These are phyloP conservation scores for Clonostachys byssicola DNA, from an alignment of 2,329 filamentous ascomycete species.

Conservation along the genomic window DNA sequence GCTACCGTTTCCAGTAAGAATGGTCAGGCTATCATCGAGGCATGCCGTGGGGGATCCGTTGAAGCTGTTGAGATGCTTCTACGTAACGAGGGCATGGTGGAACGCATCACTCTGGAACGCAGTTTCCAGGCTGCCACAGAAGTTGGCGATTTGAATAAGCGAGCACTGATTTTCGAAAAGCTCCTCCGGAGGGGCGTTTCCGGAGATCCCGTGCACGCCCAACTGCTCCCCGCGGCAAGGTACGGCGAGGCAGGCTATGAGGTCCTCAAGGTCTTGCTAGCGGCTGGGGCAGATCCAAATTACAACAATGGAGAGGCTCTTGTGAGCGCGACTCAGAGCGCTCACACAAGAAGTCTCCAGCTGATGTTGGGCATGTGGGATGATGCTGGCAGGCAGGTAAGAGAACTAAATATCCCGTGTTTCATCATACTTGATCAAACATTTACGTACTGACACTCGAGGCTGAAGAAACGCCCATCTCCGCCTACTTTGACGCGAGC, in stretches of 20 bases:
- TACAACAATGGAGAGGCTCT: slow-evolving; percentile 51
- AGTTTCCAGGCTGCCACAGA: slow-evolving; percentile 53
- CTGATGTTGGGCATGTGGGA: slow-evolving; percentile 44
- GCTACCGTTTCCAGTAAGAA: slow-evolving; percentile 45
- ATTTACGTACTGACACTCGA: slow-evolving; percentile 2
- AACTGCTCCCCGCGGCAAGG: slow-evolving; percentile 47
- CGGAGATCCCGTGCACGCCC: slow-evolving; percentile 45
- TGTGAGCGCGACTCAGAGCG: slow-evolving; percentile 47
- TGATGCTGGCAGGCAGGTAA: slow-evolving; percentile 32
- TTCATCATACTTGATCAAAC: neutral
- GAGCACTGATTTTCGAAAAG: slow-evolving; percentile 44
- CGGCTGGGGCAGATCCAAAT: slow-evolving; percentile 49
- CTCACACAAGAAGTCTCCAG: slow-evolving; percentile 43
- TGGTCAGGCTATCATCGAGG: slow-evolving; percentile 50
- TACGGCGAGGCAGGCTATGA: slow-evolving; percentile 43
- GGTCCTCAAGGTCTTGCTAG: slow-evolving; percentile 45
- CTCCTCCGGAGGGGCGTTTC: slow-evolving; percentile 44
- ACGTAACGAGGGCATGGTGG: slow-evolving; percentile 28
- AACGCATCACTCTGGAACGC: slow-evolving; percentile 36
- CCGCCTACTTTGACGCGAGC: slow-evolving; percentile 41
- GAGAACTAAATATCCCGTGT: slow-evolving; percentile 3
- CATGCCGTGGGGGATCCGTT: slow-evolving; percentile 44
- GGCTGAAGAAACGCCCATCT: slow-evolving; percentile 36
- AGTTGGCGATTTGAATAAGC: slow-evolving; percentile 41
- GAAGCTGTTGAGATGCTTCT: slow-evolving; percentile 48